These are phyloP conservation scores for Rugosomyces carneus DNA, from an alignment of 1,284 basidiomycete species.

Conservation along the genomic window DNA sequence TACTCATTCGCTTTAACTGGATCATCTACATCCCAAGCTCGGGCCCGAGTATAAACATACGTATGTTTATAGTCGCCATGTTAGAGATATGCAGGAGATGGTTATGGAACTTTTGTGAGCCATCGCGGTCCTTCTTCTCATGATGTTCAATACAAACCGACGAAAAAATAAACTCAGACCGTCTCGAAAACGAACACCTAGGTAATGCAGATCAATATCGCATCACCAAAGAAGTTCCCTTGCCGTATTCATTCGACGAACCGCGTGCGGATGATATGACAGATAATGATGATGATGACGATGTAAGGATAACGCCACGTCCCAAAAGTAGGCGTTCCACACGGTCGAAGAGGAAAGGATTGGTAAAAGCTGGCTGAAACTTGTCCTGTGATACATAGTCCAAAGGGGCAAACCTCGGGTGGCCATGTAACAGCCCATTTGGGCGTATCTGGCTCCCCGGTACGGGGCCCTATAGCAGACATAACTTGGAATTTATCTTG, in stretches of 20 bases:
- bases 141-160: not conserved
- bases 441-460: too few species aligned
- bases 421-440: too few species aligned
- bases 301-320: not conserved
- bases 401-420: too few species aligned
- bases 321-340: not conserved
- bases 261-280: conserved; percentile 6
- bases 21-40: conserved; percentile 65
- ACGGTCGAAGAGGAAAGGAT: not conserved
- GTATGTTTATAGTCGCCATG: conserved; percentile 65
- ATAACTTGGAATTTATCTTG: too few species aligned
- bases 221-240: conserved; percentile 71
- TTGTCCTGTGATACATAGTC: too few species aligned
- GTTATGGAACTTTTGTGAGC: conserved; percentile 91
- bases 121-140: not conserved
- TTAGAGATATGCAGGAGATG: conserved; percentile 79
- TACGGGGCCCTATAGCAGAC: too few species aligned
- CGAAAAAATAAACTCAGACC: conserved; percentile 35
- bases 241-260: conserved; percentile 58
- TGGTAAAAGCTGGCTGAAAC: not conserved
- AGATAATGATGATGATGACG: conserved; percentile 14
- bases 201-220: conserved; percentile 84
- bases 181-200: conserved; percentile 83
- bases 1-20: conserved; percentile 79
- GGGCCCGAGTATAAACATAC: conserved; percentile 45